Percentiles rank a stretch among this genome's conserved stretches.
These are phyloP conservation scores for Pichia sp. DNA, from an alignment of 1,139 yeast species.

Conservation along the genomic window DNA sequence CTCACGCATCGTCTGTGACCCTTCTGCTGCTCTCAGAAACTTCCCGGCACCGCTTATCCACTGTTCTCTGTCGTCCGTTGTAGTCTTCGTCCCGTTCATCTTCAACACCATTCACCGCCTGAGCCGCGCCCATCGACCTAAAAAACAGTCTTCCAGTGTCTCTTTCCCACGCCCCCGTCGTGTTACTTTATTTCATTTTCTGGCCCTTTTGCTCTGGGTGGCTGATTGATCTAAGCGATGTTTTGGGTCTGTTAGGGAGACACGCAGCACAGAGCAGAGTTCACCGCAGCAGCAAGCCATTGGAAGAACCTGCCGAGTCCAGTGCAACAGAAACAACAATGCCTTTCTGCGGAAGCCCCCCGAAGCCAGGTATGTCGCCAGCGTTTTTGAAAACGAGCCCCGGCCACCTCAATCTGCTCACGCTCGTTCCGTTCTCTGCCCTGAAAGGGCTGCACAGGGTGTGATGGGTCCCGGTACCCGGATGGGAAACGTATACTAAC, in stretches of 20 bases:
- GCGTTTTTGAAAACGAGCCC: background rate
- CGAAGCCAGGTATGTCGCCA: slow-evolving; percentile 51
- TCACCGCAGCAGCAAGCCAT: background rate
- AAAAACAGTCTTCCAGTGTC: too few relatives aligned
- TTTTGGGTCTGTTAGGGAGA: background rate
- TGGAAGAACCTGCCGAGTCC: background rate
- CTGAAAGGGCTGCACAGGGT: too few relatives aligned
- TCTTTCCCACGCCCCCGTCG: too few relatives aligned
- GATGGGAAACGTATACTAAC: background rate
- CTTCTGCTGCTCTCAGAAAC: background rate
- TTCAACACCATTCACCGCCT: too few relatives aligned
- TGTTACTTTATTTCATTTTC: background rate
- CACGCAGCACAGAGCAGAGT: too few relatives aligned
- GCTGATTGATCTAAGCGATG: background rate
- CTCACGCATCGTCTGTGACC: background rate
- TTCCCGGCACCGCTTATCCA: too few relatives aligned
- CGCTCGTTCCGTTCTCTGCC: background rate
- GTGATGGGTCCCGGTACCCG: too few relatives aligned
- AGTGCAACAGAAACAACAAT: slow-evolving; percentile 30
- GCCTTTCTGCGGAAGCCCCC: slow-evolving; percentile 69
- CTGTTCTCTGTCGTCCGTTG: background rate
- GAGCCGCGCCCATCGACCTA: too few relatives aligned
- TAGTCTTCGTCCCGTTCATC: background rate
- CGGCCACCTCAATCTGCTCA: background rate
- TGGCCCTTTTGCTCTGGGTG: background rate